phyloP scores from a whole-genome alignment of 2,329 filamentous ascomycete genomes.

The Claviceps spartinae region DNA sequence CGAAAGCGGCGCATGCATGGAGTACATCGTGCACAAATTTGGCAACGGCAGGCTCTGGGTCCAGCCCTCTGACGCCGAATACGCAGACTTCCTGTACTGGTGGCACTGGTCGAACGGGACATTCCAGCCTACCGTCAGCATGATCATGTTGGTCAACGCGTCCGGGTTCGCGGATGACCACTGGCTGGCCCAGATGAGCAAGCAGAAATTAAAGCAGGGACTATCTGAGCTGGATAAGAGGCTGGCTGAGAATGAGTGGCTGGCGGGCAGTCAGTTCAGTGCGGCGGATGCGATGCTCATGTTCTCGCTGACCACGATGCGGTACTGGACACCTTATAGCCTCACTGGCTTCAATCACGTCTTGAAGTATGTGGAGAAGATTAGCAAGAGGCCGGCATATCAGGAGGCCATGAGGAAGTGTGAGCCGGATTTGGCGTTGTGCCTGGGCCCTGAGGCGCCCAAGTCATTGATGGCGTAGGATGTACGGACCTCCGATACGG shows the following conservation, averaged over 20 bases:
- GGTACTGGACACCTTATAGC: constrained; percentile 33
- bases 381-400: constrained; percentile 32
- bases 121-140: constrained; percentile 25
- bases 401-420: constrained; percentile 31
- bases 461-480: neutral
- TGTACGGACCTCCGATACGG: too few relatives aligned
- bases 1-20: constrained; percentile 45
- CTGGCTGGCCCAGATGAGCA: constrained; percentile 15
- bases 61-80: constrained; percentile 30
- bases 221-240: constrained; percentile 38
- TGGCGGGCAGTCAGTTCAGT: constrained; percentile 49
- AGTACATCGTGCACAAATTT: constrained; percentile 47
- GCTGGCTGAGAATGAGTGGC: constrained; percentile 33
- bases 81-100: constrained; percentile 51
- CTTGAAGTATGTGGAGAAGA: constrained; percentile 30
- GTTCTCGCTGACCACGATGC: constrained; percentile 47
- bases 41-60: constrained; percentile 35
- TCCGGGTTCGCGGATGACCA: constrained; percentile 11
- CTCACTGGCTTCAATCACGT: constrained; percentile 29
- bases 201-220: constrained; percentile 20
- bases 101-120: constrained; percentile 42
- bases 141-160: constrained; percentile 21
- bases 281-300: constrained; percentile 53
- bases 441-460: constrained; percentile 14
- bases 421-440: constrained; percentile 30